Evolutionary conservation across 345 rosid genomes (phyloP).

Genomic region (Isatis tinctoria): DNA sequence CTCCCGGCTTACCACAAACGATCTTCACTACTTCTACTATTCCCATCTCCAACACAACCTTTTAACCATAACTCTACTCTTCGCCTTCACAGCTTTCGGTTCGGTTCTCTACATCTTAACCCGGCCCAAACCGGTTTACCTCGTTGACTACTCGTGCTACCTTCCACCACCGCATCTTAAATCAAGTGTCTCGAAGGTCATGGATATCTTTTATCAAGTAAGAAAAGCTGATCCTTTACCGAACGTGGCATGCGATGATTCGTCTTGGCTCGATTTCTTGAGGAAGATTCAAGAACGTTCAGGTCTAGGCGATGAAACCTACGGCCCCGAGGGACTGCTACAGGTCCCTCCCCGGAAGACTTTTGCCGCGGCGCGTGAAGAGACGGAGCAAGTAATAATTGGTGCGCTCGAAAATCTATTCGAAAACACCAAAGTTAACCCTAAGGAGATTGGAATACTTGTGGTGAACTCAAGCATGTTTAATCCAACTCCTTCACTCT

Average conservation of each 20-base stretch:
- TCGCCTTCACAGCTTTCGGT: background rate
- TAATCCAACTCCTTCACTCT: constrained; percentile 72
- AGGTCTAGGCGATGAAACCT: constrained; percentile 72
- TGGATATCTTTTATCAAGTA: constrained; percentile 19
- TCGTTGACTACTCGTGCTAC: constrained; percentile 29
- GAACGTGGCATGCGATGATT: constrained; percentile 14
- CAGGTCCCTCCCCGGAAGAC: constrained; percentile 49
- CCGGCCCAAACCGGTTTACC: constrained; percentile 27
- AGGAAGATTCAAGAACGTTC: constrained; percentile 65
- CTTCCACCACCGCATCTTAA: constrained; percentile 26
- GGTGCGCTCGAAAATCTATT: constrained; percentile 57
- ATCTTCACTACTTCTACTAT: constrained; percentile 4
- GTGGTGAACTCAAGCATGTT: constrained; percentile 75
- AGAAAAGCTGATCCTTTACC: constrained; percentile 40
- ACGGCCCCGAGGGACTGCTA: constrained; percentile 55
- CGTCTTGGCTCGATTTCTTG: constrained; percentile 51
- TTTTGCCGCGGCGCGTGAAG: constrained; percentile 55
- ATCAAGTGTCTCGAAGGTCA: constrained; percentile 2
- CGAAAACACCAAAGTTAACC: constrained; percentile 44
- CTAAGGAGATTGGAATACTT: constrained; percentile 67
- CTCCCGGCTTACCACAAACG: background rate
- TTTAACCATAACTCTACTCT: background rate
- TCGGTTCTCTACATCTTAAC: constrained; percentile 22
- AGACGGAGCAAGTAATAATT: constrained; percentile 65
- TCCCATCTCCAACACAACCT: constrained; percentile 23